Evolutionary conservation across 2,329 filamentous ascomycete genomes (phyloP).

Genomic region (Apiospora koreana): DNA sequence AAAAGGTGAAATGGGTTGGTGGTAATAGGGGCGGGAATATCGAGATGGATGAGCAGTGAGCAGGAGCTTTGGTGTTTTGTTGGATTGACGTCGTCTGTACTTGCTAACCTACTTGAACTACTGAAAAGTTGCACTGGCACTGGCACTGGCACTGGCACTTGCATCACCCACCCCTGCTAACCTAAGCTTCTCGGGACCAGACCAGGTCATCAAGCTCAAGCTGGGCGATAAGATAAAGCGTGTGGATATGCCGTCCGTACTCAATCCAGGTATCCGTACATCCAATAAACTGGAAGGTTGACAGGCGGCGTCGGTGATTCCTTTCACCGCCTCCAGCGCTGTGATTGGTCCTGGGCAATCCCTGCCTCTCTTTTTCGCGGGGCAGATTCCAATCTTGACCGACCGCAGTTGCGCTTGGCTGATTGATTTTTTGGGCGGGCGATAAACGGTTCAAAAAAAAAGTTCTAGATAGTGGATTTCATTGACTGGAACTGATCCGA

Average conservation of each 20-base stretch:
- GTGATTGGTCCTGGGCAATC: slow-evolving; percentile 3
- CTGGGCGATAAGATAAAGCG: not conserved
- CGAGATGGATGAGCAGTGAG: not conserved
- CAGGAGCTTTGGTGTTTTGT: not conserved
- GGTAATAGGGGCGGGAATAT: not conserved
- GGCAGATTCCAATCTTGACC: not conserved
- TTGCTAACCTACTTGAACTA: not conserved
- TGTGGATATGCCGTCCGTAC: not conserved
- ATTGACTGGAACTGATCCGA: not conserved
- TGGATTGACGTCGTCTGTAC: not conserved
- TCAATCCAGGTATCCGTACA: too few relatives aligned
- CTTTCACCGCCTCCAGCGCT: slow-evolving; percentile 13
- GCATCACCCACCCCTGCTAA: not conserved
- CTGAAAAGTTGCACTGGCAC: slow-evolving; percentile 2
- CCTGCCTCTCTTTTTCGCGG: slow-evolving; percentile 10
- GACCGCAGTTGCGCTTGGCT: not conserved
- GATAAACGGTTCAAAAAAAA: slow-evolving; percentile 17
- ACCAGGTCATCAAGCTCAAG: not conserved
- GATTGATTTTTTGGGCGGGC: not conserved
- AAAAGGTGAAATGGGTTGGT: not conserved
- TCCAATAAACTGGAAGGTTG: not conserved
- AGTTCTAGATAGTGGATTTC: slow-evolving; percentile 8
- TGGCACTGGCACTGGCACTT: too few relatives aligned
- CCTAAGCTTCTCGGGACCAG: not conserved
- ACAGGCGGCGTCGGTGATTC: slow-evolving; percentile 6